These are phyloP conservation scores for Nitzschia palea DNA, from an alignment of 108 stramenopile species.

Conservation along the genomic window DNA sequence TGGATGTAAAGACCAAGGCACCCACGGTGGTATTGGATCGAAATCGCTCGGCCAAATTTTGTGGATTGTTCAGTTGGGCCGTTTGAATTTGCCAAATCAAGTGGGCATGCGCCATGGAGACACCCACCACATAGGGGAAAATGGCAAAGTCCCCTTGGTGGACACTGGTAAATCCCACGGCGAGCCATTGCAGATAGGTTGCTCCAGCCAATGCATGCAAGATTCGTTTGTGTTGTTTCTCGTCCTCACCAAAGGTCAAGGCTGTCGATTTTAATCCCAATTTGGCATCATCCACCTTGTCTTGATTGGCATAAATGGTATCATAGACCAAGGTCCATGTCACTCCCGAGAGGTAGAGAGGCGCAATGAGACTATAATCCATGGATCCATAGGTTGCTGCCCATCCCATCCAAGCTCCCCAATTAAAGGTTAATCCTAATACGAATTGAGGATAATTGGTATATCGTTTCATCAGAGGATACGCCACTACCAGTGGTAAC, in stretches of 20 bases:
- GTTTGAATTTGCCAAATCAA: constrained; percentile 87
- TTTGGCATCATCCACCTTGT: constrained; percentile 88
- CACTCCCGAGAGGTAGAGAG: constrained; percentile 86
- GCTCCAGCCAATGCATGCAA: constrained; percentile 50
- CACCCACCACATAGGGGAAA: constrained; percentile 51
- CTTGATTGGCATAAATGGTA: constrained; percentile 99
- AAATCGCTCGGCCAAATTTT: constrained; percentile 84
- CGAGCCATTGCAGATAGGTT: constrained; percentile 56
- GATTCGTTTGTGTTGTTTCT: constrained; percentile 53
- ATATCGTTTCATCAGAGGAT: constrained; percentile 96
- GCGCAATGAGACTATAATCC: constrained; percentile 68
- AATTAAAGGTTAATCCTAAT: constrained; percentile 97
- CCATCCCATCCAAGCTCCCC: constrained; percentile 96
- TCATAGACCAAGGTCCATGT: constrained; percentile 99
- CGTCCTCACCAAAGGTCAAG: constrained; percentile 77
- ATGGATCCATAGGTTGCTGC: constrained; percentile 75
- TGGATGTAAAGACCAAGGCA: constrained; percentile 72
- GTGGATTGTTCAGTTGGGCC: constrained; percentile 73
- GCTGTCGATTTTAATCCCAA: constrained; percentile 92
- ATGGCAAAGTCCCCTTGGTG: background rate
- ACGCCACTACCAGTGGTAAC: constrained; percentile 88
- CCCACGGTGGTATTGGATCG: constrained; percentile 78
- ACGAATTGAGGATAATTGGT: constrained; percentile 94
- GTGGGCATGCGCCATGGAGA: constrained; percentile 66
- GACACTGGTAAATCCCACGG: constrained; percentile 50